A percentile compares a stretch with the other conserved stretches of the same genome.
phyloP scores from a whole-genome alignment of 768 basidiomycete species.

The Russula olivacea region DNA sequence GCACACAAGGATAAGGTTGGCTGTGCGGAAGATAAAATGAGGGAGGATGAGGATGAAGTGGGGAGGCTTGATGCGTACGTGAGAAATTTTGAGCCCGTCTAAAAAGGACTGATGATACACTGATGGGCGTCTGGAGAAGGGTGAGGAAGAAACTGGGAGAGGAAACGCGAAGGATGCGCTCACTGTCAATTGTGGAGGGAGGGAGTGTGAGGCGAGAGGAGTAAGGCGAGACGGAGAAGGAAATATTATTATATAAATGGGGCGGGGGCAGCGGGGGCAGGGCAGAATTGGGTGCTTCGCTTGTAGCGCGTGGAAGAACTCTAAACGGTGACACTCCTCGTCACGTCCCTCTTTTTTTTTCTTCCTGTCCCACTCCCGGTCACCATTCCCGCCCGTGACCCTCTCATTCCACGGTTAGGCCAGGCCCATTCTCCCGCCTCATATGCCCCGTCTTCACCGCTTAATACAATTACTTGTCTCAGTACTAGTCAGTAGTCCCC shows the following conservation, averaged over 20 bases:
- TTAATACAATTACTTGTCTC: conserved; percentile 13
- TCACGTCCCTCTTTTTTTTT: conserved; percentile 9
- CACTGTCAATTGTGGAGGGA: conserved; percentile 19
- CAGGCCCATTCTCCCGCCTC: not conserved
- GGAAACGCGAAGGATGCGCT: conserved; percentile 9
- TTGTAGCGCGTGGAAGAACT: conserved; percentile 20
- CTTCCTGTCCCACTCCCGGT: not conserved
- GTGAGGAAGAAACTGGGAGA: conserved; percentile 10
- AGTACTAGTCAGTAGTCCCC: conserved; percentile 14
- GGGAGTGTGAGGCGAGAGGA: conserved; percentile 17
- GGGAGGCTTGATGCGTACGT: conserved; percentile 37
- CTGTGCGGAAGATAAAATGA: conserved; percentile 23
- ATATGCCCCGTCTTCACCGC: not conserved
- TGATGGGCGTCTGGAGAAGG: conserved; percentile 36
- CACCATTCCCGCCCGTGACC: not conserved
- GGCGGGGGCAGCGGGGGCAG: conserved; percentile 17
- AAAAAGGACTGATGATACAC: conserved; percentile 79
- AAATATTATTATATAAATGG: conserved; percentile 24
- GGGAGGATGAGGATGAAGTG: conserved; percentile 26
- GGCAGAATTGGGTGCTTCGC: conserved; percentile 13
- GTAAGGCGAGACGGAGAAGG: conserved; percentile 6
- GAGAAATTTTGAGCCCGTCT: conserved; percentile 70
- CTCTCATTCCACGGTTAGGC: not conserved
- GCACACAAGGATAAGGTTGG: conserved; percentile 59
- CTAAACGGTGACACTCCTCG: conserved; percentile 15